phyloP scores from a whole-genome alignment of 1,284 basidiomycete genomes.

The Schizophyllum commune region DNA sequence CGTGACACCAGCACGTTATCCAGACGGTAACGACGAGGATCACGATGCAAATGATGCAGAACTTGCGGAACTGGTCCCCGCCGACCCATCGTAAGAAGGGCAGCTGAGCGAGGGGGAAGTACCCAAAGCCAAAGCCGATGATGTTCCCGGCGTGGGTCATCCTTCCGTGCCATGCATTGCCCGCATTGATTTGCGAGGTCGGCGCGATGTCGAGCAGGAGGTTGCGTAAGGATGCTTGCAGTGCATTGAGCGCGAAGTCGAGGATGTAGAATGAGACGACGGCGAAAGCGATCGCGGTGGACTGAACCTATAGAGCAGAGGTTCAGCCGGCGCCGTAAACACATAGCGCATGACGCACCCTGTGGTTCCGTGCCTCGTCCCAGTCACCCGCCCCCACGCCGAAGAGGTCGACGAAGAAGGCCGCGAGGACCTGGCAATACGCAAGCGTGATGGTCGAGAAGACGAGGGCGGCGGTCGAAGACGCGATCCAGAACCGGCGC shows the following conservation, averaged over 20 bases:
- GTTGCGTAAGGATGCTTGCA: conserved; percentile 90
- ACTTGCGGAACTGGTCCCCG: conserved; percentile 92
- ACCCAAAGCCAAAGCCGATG: conserved; percentile 86
- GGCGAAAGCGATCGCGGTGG: conserved; percentile 76
- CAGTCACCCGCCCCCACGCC: conserved; percentile 80
- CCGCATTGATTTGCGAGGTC: conserved; percentile 78
- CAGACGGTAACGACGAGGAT: conserved; percentile 78
- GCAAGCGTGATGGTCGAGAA: conserved; percentile 73
- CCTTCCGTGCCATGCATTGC: conserved; percentile 97
- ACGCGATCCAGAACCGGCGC: conserved; percentile 83
- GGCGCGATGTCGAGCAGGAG: conserved; percentile 88
- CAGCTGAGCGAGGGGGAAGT: conserved; percentile 73
- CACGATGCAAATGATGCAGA: conserved; percentile 80
- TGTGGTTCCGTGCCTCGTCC: conserved; percentile 70
- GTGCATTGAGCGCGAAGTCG: conserved; percentile 91
- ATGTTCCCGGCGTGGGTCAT: conserved; percentile 96
- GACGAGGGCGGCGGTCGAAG: conserved; percentile 72
- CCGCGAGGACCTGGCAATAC: conserved; percentile 74
- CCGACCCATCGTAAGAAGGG: conserved; percentile 78
- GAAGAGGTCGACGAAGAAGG: conserved; percentile 71
- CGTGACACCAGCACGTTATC: conserved; percentile 79
- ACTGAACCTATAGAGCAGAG: conserved; percentile 41
- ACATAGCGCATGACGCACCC: conserved; percentile 31
- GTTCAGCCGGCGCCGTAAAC: not conserved
- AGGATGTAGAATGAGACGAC: conserved; percentile 90